Conservation (phyloP, 2,329 filamentous ascomycete genomes). For the Trichophyton rubrum region DNA sequence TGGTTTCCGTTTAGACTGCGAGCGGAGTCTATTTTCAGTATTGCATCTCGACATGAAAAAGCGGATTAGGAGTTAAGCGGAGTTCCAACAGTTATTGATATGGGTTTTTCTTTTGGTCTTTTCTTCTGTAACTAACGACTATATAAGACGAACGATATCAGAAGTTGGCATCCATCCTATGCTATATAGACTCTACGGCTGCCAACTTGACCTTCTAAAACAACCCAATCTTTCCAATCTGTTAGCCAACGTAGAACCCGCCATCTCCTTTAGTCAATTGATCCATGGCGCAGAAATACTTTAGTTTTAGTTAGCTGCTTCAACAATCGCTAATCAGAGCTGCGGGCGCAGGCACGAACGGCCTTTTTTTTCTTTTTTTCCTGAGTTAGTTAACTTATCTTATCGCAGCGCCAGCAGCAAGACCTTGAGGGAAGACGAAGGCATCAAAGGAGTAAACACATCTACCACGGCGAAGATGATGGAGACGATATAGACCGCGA, state of each 20-base stretch:
- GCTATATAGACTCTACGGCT: not conserved
- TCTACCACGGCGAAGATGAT: not conserved
- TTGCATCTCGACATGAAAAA: not conserved
- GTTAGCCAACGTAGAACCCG: no score
- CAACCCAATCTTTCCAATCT: not conserved
- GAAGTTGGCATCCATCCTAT: not conserved
- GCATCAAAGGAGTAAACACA: not conserved
- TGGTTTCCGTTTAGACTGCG: not conserved
- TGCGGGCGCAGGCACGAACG: not conserved
- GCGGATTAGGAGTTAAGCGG: not conserved
- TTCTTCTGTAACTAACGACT: not conserved
- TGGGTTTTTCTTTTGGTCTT: not conserved
- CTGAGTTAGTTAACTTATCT: no score
- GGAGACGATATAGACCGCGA: not conserved
- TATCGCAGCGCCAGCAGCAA: not conserved
- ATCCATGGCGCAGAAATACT: not conserved
- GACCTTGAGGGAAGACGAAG: not conserved
- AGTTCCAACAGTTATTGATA: not conserved
- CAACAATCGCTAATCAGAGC: constrained; percentile 1
- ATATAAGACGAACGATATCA: not conserved
- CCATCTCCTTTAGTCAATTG: no score
- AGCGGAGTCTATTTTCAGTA: not conserved
- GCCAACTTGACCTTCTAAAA: not conserved
- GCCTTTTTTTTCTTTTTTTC: not conserved
- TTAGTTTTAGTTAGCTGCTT: not conserved